These are phyloP conservation scores for Thielaviopsis musarum DNA, from an alignment of 2,329 filamentous ascomycete species.

Conservation along the genomic window DNA sequence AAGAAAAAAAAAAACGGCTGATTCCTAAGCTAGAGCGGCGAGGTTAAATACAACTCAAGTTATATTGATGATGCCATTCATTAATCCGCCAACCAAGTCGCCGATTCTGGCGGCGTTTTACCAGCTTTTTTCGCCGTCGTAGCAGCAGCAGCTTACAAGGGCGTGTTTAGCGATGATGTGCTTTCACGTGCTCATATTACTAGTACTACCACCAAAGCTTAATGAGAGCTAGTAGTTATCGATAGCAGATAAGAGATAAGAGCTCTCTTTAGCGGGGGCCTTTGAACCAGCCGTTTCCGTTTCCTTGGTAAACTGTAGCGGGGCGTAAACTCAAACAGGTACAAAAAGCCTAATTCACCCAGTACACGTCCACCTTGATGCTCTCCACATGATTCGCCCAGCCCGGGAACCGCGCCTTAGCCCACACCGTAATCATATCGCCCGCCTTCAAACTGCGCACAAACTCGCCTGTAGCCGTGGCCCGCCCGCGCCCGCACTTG, in stretches of 20 bases:
- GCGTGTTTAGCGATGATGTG: constrained; percentile 1
- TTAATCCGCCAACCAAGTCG: not conserved
- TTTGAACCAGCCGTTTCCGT: too few species aligned
- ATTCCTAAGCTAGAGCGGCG: not conserved
- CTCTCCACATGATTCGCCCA: constrained; percentile 37
- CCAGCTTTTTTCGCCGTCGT: not conserved
- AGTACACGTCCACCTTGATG: constrained; percentile 40
- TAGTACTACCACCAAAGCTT: too few species aligned
- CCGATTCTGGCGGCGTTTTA: not conserved
- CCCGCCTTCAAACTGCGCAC: constrained; percentile 39
- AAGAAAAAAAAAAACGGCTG: too few species aligned
- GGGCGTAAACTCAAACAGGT: too few species aligned
- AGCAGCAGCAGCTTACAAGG: not conserved
- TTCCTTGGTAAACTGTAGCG: too few species aligned
- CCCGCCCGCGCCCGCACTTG: constrained; percentile 30
- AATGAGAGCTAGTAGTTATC: not conserved
- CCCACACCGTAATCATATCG: constrained; percentile 46
- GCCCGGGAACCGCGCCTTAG: constrained; percentile 34
- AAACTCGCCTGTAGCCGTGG: constrained; percentile 36
- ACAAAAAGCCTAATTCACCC: constrained; percentile 22
- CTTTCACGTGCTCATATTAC: constrained; percentile 11
- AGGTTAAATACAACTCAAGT: not conserved
- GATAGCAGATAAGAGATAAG: not conserved
- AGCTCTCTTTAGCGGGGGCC: too few species aligned
- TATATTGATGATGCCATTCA: not conserved